Evolutionary conservation across 805 yeast species (phyloP), one percentile per base, ranked within the genome.

Genomic region (Schizosaccharomyces cryophilus): DNA sequence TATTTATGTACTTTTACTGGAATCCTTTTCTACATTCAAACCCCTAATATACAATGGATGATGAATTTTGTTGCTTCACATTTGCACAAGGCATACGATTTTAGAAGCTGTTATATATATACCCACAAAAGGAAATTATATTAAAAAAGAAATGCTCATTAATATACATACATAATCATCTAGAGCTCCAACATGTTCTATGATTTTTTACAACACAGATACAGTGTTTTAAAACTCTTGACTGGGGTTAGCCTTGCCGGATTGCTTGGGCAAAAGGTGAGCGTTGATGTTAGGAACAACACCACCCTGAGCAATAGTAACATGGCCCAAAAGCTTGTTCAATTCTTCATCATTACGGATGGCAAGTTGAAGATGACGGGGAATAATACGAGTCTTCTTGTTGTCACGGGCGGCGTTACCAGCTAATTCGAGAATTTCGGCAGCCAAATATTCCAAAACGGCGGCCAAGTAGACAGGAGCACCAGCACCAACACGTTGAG

Each of bases 271-370:
- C 71, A 89, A 82, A 75, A 89, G 83, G 79, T 84, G 83, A 77
- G 83, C 87, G 78, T 87, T 95, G 73, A 88, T 86, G 83, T 87
- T 87, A 79, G 96, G 96, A 76, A 89, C 81, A 70, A 90, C 96
- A 86, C 96, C 96, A 84, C 96, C 96, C 77, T 88, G 95, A 68
- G 96, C 96, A 71, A 89, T 90, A 66, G 96, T 89, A 67, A 90
- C 98, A 74, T 87, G 87, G 66, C 84, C 82, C 67, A 90, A 80
- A 70, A 89, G 81, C 76, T 86, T 88, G 86, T 90, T 89, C 76
- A 90, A 82, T 78, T 90, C 96, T 78, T 90, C 96, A 81, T 90
- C 97, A 73, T 89, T 90, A 82, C 97, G 87, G 80, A 89, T 89
- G 75, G 97, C 97, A 70, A 89, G 81, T 78, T 89, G 96, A 77